Base-by-base conservation (phyloP, 2,329 filamentous ascomycete species). In the Phaeosphaeriaceae sp. region DNA sequence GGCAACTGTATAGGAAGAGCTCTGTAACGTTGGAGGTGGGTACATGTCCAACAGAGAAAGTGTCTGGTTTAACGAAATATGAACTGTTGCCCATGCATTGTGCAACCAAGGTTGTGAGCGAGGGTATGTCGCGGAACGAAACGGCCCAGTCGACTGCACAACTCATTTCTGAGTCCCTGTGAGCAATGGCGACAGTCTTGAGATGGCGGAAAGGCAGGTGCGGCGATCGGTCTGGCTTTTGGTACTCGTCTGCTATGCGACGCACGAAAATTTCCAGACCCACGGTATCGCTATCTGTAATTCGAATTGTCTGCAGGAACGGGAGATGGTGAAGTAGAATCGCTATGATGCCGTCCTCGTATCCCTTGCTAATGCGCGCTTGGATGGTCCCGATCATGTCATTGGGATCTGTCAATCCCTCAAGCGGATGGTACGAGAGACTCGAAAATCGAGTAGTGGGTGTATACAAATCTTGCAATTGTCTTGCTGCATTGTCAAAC, bases 191-290 rank as follows among this genome's bases (percentile, higher is more conserved):
- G 15, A 52, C 63, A 17, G 53, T 56, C 4, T 49, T 56, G 7
- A 68, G 60, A 19, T 54, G 62, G 47, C 63, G 58, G 22, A 68
- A 41, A 2, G 63, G 62, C 20, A 67, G 52, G 7, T 58, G 51
- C 11, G 48, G n/a, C 7, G 24, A 15, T 4, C 57, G 54, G 15
- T 27, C 25, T 27, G 25, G 25, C 25, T 58, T 25, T 20, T 55
- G 55, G n/a, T 65, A 65, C 15, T 44, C 53, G 41, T 21, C 20
- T 7, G 62, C 62, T 15, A 62, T 46, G 6, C 45, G 21, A 6
- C 44, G 41, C 44, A 63, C 27, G 22, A 59, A 48, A 0, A 21
- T 7, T 7, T 48, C 15, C 7, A 68, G 47, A 25, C 42, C 51
- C 3, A 36, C 27, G 3, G 25, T 22, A 22, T 42, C 24, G 33